These are phyloP conservation scores for Onygenales sp. DNA, from an alignment of 2,329 filamentous ascomycete genomes.

Conservation along the genomic window DNA sequence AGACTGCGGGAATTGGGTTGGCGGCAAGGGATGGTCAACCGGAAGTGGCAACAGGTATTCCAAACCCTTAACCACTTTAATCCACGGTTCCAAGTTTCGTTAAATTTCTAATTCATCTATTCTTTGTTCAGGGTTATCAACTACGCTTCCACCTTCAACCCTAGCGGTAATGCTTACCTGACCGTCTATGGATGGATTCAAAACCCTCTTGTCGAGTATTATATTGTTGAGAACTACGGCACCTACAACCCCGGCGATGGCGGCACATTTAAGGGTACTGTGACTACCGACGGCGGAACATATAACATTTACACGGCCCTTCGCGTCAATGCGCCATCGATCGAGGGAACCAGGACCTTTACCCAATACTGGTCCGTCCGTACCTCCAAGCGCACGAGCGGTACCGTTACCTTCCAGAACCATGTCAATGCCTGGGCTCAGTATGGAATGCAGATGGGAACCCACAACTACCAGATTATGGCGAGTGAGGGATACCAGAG, in stretches of 20 bases:
- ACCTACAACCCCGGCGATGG: constrained; percentile 22
- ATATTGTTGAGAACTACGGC: constrained; percentile 27
- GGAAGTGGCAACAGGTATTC: neutral
- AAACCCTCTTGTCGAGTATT: constrained; percentile 27
- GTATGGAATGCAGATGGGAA: constrained; percentile 23
- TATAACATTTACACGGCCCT: constrained; percentile 31
- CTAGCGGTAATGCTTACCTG: constrained; percentile 25
- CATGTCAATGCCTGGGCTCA: constrained; percentile 28
- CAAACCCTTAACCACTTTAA: neutral
- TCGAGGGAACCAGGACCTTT: constrained; percentile 32
- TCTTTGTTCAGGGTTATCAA: constrained; percentile 15
- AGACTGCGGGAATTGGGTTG: constrained; percentile 45
- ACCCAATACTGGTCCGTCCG: constrained; percentile 36
- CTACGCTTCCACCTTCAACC: constrained; percentile 20
- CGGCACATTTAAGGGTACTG: constrained; percentile 23
- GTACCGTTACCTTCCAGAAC: constrained; percentile 27
- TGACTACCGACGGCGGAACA: constrained; percentile 26
- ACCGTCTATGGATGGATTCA: constrained; percentile 35
- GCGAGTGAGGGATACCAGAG: constrained; percentile 36
- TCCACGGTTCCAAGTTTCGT: neutral
- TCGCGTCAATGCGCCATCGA: constrained; percentile 31
- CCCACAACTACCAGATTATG: constrained; percentile 33
- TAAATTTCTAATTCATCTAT: neutral
- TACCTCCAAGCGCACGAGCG: constrained; percentile 22
- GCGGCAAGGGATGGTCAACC: constrained; percentile 47